These are phyloP conservation scores for Corymbia citriodora DNA, from an alignment of 441 rosid species.

Conservation along the genomic window DNA sequence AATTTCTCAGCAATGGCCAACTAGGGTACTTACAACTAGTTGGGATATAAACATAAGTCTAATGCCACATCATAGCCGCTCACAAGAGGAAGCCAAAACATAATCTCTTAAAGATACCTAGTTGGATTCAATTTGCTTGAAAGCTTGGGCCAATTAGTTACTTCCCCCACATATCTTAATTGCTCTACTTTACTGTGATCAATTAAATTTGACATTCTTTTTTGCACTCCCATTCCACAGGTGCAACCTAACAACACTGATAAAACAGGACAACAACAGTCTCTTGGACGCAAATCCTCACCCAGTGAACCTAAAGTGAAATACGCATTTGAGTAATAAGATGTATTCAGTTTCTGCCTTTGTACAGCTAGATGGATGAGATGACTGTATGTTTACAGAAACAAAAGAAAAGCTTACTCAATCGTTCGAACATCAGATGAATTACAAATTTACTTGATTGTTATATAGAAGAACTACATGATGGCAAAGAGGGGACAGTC, in stretches of 20 bases:
- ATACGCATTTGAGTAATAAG: accelerated
- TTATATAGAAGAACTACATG: background rate
- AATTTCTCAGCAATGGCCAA: background rate
- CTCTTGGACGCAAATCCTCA: background rate
- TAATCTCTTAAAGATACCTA: background rate
- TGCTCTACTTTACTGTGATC: background rate
- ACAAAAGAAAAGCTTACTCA: background rate
- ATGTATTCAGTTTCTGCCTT: background rate
- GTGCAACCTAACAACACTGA: background rate
- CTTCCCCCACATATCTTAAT: background rate
- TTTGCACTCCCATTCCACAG: background rate
- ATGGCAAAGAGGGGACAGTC: background rate
- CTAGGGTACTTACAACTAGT: background rate
- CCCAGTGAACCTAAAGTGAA: background rate
- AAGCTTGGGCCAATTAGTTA: background rate
- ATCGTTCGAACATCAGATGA: background rate
- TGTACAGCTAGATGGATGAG: background rate
- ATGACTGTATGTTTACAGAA: background rate
- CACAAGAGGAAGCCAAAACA: background rate
- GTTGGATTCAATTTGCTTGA: background rate
- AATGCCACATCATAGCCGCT: background rate
- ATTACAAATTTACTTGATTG: background rate
- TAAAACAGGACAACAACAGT: background rate
- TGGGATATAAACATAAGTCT: background rate
- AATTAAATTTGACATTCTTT: background rate